phyloP scores from a whole-genome alignment of 495 filamentous ascomycete species.

The Podospora sp. region DNA sequence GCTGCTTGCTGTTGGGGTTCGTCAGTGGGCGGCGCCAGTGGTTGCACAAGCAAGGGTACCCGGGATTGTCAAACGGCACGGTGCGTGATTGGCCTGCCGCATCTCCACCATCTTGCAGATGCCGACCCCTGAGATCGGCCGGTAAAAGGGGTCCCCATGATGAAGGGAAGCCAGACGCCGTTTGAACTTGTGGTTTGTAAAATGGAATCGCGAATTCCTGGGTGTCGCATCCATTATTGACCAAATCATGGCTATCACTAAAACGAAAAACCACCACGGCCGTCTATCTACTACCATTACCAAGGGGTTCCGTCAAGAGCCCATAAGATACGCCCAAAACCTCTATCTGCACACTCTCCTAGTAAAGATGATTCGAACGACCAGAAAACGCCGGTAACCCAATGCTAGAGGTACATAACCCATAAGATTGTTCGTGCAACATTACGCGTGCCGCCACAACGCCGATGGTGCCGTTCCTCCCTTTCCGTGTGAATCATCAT shows the following conservation, averaged over 20 bases:
- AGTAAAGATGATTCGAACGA: neutral
- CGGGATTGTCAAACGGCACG: conserved; percentile 1
- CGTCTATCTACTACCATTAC: neutral
- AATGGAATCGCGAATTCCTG: neutral
- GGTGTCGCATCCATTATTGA: too few relatives aligned
- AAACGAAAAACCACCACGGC: too few relatives aligned
- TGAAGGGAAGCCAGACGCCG: neutral
- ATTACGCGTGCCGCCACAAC: neutral
- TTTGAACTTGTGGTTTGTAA: neutral
- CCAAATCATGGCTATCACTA: too few relatives aligned
- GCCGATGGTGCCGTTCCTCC: neutral
- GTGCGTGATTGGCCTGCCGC: conserved; percentile 4
- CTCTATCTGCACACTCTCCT: neutral
- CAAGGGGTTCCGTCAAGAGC: neutral
- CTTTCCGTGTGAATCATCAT: neutral
- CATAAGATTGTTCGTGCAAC: neutral
- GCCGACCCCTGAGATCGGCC: neutral
- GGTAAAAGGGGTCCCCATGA: neutral
- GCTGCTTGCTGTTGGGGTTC: neutral
- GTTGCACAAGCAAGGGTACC: neutral
- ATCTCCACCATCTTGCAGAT: neutral
- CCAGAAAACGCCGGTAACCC: neutral
- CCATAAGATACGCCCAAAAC: neutral
- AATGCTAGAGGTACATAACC: neutral
- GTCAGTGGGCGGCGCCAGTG: neutral